Percentiles rank a stretch among this genome's conserved stretches.
Conservation (phyloP, 495 filamentous ascomycete species). For the Podospora pseudocomata region DNA sequence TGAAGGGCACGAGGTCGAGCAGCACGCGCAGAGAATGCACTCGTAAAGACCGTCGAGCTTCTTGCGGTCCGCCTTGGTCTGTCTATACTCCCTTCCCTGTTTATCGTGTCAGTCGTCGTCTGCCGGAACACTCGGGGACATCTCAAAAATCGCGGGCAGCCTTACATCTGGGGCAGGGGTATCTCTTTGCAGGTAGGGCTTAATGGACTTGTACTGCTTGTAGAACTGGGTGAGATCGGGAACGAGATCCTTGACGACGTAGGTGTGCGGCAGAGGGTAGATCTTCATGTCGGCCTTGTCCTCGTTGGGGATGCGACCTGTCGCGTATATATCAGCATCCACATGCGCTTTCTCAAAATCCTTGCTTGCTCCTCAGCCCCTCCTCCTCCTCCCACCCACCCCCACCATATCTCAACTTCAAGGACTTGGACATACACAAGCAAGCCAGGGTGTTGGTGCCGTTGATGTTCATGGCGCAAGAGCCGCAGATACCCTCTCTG, state of each 20-base stretch:
- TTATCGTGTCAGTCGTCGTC: slow-evolving; percentile 21
- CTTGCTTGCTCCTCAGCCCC: neutral
- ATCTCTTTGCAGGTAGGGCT: slow-evolving; percentile 92
- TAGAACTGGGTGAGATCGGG: slow-evolving; percentile 98
- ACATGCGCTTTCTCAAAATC: neutral
- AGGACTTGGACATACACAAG: slow-evolving; percentile 68
- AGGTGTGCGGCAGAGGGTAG: slow-evolving; percentile 97
- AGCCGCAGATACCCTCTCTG: slow-evolving; percentile 96
- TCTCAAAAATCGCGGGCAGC: neutral
- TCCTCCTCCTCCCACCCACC: no score
- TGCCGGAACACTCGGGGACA: neutral
- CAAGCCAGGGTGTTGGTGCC: slow-evolving; percentile 95
- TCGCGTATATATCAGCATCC: slow-evolving; percentile 12
- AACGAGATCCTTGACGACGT: slow-evolving; percentile 97
- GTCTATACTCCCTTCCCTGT: slow-evolving; percentile 83
- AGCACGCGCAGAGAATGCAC: slow-evolving; percentile 99
- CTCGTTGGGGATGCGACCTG: slow-evolving; percentile 91
- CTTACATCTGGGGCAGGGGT: slow-evolving; percentile 72
- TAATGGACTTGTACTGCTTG: slow-evolving; percentile 99
- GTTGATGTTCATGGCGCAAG: slow-evolving; percentile 99
- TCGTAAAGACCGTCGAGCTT: slow-evolving; percentile 99
- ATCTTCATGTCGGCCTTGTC: slow-evolving; percentile 79
- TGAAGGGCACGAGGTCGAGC: slow-evolving; percentile 93
- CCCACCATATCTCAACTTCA: neutral
- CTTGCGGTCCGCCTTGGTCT: slow-evolving; percentile 82